Conservation (phyloP, 768 basidiomycete species). For the Suillus luteus region DNA sequence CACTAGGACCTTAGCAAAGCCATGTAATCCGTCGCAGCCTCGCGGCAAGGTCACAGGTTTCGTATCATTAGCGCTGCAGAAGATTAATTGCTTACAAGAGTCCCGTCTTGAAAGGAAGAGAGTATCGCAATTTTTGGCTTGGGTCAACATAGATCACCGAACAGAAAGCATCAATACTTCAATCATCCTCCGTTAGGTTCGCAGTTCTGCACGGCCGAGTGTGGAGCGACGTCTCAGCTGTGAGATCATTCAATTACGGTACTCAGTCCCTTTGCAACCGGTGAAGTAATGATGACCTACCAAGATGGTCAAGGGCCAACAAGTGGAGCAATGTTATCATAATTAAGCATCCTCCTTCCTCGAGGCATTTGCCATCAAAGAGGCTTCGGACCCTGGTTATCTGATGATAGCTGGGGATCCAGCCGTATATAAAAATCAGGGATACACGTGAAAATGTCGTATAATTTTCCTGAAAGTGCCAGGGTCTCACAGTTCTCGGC, state of each 20-base stretch:
- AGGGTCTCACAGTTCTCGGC: background rate
- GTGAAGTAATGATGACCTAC: background rate
- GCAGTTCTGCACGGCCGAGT: background rate
- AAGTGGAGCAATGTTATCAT: background rate
- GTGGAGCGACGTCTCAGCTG: background rate
- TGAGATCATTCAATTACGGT: background rate
- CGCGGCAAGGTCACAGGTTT: background rate
- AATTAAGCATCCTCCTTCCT: slow-evolving; percentile 7
- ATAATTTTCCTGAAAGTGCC: background rate
- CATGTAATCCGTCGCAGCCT: background rate
- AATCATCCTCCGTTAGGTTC: background rate
- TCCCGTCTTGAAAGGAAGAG: background rate
- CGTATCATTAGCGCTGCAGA: background rate
- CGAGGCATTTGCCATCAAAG: slow-evolving; percentile 7
- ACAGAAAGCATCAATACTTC: background rate
- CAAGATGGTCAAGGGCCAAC: background rate
- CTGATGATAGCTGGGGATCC: background rate
- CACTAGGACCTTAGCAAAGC: background rate
- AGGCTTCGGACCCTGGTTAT: background rate
- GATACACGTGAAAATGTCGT: background rate
- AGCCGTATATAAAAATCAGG: background rate
- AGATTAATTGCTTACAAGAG: background rate
- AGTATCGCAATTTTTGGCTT: background rate
- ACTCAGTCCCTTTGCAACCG: background rate
- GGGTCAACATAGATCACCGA: background rate